A percentile compares a stretch with the other conserved stretches of the same genome.
Evolutionary conservation across 345 rosid species (phyloP).

Genomic region (Lagerstroemia speciosa): DNA sequence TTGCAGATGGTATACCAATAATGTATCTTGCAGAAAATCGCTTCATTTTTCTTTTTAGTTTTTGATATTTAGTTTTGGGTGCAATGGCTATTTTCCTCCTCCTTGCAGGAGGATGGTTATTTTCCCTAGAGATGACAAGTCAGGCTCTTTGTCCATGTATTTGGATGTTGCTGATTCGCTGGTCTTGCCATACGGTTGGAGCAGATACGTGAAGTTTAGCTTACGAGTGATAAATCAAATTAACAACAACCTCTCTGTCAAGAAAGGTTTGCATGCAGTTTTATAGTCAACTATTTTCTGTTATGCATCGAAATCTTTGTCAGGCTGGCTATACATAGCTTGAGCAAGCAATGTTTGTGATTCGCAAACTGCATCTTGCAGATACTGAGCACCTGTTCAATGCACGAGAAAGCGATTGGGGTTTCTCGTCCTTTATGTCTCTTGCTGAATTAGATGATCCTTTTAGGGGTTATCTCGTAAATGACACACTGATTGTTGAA

Average conservation of each 20-base stretch:
- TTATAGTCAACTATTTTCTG: no score
- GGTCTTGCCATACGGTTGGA: constrained; percentile 83
- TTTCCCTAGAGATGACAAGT: constrained; percentile 88
- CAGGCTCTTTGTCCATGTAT: constrained; percentile 90
- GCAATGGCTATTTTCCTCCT: constrained; percentile 3
- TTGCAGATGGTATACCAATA: constrained; percentile 62
- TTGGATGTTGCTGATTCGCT: constrained; percentile 88
- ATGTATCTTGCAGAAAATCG: not conserved
- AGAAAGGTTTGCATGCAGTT: no score
- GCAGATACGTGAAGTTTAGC: constrained; percentile 87
- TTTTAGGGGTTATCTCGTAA: constrained; percentile 64
- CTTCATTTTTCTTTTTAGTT: not conserved
- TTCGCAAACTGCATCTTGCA: no score
- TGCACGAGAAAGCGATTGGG: constrained; percentile 94
- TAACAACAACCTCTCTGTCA: no score
- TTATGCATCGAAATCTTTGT: no score
- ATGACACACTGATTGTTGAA: constrained; percentile 69
- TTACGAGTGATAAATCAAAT: constrained; percentile 29
- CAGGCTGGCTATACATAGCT: no score
- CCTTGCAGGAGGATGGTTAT: constrained; percentile 71
- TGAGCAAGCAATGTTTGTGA: no score
- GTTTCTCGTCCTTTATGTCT: constrained; percentile 89
- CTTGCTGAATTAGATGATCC: constrained; percentile 90
- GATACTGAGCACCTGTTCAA: constrained; percentile 24
- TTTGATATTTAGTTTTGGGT: constrained; percentile 5